Conservation (phyloP, 495 filamentous ascomycete species). For the Daldinia grandis region DNA sequence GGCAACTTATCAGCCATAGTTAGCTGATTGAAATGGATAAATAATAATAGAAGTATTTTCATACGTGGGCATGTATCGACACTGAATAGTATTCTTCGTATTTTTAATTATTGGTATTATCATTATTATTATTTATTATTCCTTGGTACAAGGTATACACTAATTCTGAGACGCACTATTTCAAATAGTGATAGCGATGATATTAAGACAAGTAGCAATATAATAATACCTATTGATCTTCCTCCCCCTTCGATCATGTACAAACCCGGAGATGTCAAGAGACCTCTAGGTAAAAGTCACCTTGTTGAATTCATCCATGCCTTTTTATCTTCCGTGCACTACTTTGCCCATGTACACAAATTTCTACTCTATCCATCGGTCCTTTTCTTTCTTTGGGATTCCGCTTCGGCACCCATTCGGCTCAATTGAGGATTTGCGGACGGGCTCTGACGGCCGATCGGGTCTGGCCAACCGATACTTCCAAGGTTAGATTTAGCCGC, state of each 20-base stretch:
- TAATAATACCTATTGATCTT: background rate
- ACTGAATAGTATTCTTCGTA: too few species aligned
- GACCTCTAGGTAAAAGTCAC: background rate
- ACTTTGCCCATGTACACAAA: background rate
- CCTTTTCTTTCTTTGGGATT: slow-evolving; percentile 20
- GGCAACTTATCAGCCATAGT: background rate
- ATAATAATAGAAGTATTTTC: too few species aligned
- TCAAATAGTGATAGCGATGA: background rate
- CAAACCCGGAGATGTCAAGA: background rate
- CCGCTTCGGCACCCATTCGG: slow-evolving; percentile 32
- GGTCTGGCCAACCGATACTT: slow-evolving; percentile 33
- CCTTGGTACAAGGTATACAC: background rate
- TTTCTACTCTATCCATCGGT: slow-evolving; percentile 28
- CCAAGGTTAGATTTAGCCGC: slow-evolving; percentile 32
- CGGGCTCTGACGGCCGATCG: slow-evolving; percentile 21
- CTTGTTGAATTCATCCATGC: background rate
- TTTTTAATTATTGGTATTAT: slow-evolving; percentile 8
- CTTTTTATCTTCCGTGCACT: background rate
- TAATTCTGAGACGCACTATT: slow-evolving; percentile 1
- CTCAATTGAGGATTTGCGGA: slow-evolving; percentile 33
- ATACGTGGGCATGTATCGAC: too few species aligned
- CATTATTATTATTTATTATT: background rate
- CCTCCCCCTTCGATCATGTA: background rate
- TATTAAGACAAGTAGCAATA: background rate
- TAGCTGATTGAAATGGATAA: too few species aligned